Base-by-base conservation (phyloP, 768 basidiomycete species). In the Kwoniella newhampshirensis region DNA sequence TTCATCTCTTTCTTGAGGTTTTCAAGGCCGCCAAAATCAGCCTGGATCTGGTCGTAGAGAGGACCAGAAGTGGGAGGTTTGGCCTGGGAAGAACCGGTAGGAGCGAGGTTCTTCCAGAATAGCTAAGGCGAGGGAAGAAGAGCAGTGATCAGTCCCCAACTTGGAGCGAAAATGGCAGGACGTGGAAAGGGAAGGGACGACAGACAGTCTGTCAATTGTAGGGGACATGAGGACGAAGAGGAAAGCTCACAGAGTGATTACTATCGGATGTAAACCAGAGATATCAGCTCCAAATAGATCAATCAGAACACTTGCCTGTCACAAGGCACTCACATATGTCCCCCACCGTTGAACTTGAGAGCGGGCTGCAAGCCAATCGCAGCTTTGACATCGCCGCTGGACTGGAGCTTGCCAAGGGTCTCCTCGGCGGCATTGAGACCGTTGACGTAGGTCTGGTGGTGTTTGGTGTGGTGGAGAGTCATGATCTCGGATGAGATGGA, bases 331-430 rank as follows among this genome's bases (percentile, higher is more conserved):
- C 53, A 71, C 70, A 76, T 68, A 51, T 70, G 73, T 87, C 91
- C 92, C 79, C 92, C 92, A 62, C 92, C 92, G 77, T 97, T 96
- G 82, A 97, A 97, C 79, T 88, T 91, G 77, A 96, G 81, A 4
- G 91, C 91, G 15, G 88, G 84, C 77, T 92, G 90, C 55, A 96
- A 86, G 21, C 84, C 86, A 70, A 96, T 91, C 63, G 85, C 83
- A 74, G 87, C 85, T 78, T 87, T 89, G 69, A 88, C 82, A 46
- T 85, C 82, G 2, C 78, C 64, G 25, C 40, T 51, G 17, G 67
- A 43, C 39, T 57, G 42, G 50, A 75, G 60, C 66, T 84, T 83
- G 44, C 84, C 81, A 74, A 91, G 89, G 0, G 82, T 81, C 60
- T 82, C 80, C 79, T 94, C 91, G 17, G 91, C 92, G 30, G 88